Conservation (phyloP, 306 rosid species). For the Rubus parviflorus region DNA sequence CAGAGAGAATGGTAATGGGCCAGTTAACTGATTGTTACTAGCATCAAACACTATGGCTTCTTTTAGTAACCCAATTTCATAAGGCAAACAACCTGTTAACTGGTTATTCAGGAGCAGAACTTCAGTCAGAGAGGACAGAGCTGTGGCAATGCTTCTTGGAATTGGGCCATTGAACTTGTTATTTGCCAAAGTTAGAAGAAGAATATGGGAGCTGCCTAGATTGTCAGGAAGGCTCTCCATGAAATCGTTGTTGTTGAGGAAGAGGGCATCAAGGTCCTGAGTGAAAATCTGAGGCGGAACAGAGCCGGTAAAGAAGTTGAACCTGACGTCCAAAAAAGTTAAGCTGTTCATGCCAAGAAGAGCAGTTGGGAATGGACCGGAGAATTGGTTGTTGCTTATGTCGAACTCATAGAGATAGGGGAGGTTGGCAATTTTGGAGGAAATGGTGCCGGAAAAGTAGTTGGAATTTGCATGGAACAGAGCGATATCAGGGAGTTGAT, state of each 20-base stretch:
- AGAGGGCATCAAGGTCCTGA: constrained; percentile 64
- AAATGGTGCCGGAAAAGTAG: constrained; percentile 63
- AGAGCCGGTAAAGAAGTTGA: constrained; percentile 70
- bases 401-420: constrained; percentile 80
- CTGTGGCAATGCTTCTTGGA: constrained; percentile 56
- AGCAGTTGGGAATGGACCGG: constrained; percentile 74
- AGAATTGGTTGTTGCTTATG: constrained; percentile 71
- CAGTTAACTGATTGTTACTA: constrained; percentile 65
- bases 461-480: constrained; percentile 90
- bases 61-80: constrained; percentile 63
- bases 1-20: constrained; percentile 72
- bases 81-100: constrained; percentile 76
- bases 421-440: constrained; percentile 52
- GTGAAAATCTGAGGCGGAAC: constrained; percentile 74
- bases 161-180: constrained; percentile 78
- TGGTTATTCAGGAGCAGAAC: constrained; percentile 63
- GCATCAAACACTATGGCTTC: constrained; percentile 65
- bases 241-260: constrained; percentile 81
- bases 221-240: constrained; percentile 57
- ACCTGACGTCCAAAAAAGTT: constrained; percentile 71
- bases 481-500: constrained; percentile 78
- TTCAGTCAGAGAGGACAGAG: constrained; percentile 54
- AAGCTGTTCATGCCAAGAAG: constrained; percentile 54
- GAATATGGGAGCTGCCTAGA: constrained; percentile 56
- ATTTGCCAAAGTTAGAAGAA: constrained; percentile 70